phyloP scores from a whole-genome alignment of 306 rosid species.

The Sechiopsis laciniata region DNA sequence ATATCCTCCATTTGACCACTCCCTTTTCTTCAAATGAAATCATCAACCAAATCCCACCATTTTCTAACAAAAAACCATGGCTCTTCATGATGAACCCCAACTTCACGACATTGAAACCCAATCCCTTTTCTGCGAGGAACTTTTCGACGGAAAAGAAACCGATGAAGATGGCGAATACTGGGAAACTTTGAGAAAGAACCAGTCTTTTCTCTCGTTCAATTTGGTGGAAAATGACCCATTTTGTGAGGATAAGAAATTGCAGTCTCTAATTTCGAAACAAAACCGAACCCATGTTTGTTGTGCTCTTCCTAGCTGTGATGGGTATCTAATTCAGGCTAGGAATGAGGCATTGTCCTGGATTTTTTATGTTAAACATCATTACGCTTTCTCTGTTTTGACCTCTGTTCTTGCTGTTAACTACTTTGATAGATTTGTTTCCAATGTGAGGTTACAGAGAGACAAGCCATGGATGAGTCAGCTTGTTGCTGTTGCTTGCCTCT shows the following conservation, averaged over 20 bases:
- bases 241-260: slow-evolving; percentile 62
- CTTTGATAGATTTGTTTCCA: slow-evolving; percentile 34
- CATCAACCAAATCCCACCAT: not conserved
- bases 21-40: not conserved
- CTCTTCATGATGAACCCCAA: slow-evolving; percentile 37
- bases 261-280: slow-evolving; percentile 61
- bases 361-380: slow-evolving; percentile 44
- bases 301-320: slow-evolving; percentile 31
- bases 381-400: not conserved
- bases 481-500: slow-evolving; percentile 66
- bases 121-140: slow-evolving; percentile 55
- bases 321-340: slow-evolving; percentile 42
- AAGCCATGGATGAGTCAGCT: slow-evolving; percentile 90
- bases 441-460: slow-evolving; percentile 47
- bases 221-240: slow-evolving; percentile 44
- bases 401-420: too few species aligned
- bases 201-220: slow-evolving; percentile 36
- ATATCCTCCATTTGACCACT: slow-evolving; percentile 11
- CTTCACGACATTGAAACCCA: slow-evolving; percentile 35
- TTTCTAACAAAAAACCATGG: slow-evolving; percentile 39
- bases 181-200: slow-evolving; percentile 30
- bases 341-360: slow-evolving; percentile 65
- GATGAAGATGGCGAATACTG: slow-evolving; percentile 29
- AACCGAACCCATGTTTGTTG: slow-evolving; percentile 37
- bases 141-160: slow-evolving; percentile 25